These are phyloP conservation scores for Nevesoporus exiguus DNA, from an alignment of 768 basidiomycete species.

Conservation along the genomic window DNA sequence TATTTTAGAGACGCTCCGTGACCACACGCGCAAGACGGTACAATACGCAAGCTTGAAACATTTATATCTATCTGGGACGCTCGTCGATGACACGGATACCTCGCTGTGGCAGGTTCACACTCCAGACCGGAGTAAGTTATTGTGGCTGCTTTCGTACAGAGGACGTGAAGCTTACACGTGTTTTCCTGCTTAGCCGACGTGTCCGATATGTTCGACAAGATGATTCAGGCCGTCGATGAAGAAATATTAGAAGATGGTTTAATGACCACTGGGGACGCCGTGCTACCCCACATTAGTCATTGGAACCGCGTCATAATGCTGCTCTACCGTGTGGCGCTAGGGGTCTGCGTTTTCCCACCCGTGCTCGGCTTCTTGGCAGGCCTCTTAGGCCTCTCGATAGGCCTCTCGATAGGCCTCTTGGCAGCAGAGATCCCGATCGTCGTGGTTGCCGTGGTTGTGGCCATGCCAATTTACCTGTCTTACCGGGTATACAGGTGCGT, in stretches of 20 bases:
- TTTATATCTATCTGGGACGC: constrained; percentile 13
- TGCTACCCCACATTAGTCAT: constrained; percentile 10
- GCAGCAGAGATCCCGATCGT: no score
- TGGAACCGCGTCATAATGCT: constrained; percentile 7
- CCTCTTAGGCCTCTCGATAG: no score
- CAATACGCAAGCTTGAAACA: constrained; percentile 18
- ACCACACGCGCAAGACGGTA: neutral
- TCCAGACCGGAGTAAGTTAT: constrained; percentile 14
- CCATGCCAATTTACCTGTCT: constrained; percentile 10
- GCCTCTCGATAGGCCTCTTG: no score
- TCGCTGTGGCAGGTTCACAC: constrained; percentile 14
- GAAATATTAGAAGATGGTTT: constrained; percentile 10
- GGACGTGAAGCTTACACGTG: neutral
- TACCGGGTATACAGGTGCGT: constrained; percentile 9
- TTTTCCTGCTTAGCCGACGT: neutral
- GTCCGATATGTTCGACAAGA: neutral
- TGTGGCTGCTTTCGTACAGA: neutral
- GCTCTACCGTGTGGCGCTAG: neutral
- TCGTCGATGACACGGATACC: constrained; percentile 14
- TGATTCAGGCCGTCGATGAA: constrained; percentile 4
- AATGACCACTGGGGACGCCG: constrained; percentile 4
- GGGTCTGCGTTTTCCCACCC: neutral
- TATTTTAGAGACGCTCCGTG: constrained; percentile 10
- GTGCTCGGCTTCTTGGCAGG: constrained; percentile 22
- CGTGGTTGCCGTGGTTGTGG: constrained; percentile 1